phyloP scores from a whole-genome alignment of 2,329 filamentous ascomycete genomes.

The Xylaria sp. region DNA sequence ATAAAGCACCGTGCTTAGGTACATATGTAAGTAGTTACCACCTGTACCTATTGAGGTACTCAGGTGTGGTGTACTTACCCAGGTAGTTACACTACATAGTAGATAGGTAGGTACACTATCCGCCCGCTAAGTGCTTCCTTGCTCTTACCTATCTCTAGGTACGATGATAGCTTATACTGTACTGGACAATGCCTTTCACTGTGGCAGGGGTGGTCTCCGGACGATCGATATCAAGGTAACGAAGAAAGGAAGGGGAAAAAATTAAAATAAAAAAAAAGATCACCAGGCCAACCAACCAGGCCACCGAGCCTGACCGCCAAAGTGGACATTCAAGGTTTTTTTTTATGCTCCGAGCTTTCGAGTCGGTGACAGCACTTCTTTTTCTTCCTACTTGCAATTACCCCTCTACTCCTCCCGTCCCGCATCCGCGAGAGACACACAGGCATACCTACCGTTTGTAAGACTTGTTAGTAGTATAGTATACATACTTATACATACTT shows the following conservation, averaged over 20 bases:
- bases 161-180: neutral
- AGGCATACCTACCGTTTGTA: slow-evolving; percentile 7
- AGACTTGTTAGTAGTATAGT: neutral
- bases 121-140: too few species aligned
- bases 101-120: neutral
- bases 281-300: slow-evolving; percentile 38
- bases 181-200: neutral
- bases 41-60: too few species aligned
- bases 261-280: slow-evolving; percentile 22
- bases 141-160: too few species aligned
- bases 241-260: neutral
- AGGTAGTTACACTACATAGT: neutral
- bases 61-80: too few species aligned
- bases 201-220: neutral
- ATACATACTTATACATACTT: too few species aligned
- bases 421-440: neutral
- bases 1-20: too few species aligned
- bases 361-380: neutral
- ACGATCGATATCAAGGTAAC: neutral
- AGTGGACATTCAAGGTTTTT: slow-evolving; percentile 36
- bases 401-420: slow-evolving; percentile 20
- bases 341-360: slow-evolving; percentile 18
- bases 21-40: too few species aligned
- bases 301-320: slow-evolving; percentile 33
- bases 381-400: slow-evolving; percentile 4